Conservation (phyloP, 2,329 filamentous ascomycete species). For the Fusarium sp. region DNA sequence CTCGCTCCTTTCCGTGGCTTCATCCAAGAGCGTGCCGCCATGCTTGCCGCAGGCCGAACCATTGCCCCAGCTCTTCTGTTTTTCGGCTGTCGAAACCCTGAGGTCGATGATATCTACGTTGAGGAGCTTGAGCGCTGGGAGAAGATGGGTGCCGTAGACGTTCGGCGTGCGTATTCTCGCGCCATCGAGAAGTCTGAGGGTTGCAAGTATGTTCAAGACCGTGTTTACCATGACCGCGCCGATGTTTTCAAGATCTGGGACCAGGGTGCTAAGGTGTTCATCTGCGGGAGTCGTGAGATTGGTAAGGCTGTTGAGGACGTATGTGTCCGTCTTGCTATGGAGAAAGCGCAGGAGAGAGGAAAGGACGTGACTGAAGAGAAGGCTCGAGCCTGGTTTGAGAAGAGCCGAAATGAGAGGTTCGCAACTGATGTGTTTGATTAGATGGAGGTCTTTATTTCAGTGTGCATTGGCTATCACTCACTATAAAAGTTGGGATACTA, state of each 20-base stretch:
- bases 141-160: constrained; percentile 60
- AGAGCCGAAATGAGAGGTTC: constrained; percentile 66
- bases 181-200: constrained; percentile 59
- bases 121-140: constrained; percentile 72
- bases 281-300: constrained; percentile 72
- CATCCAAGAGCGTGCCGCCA: constrained; percentile 70
- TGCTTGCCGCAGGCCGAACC: constrained; percentile 62
- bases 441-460: not conserved
- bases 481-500: too few relatives aligned
- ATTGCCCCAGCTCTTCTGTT: constrained; percentile 75
- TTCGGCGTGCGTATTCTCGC: constrained; percentile 69
- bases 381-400: constrained; percentile 63
- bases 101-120: constrained; percentile 70
- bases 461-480: too few relatives aligned
- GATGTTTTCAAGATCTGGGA: constrained; percentile 57
- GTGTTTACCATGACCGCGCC: constrained; percentile 54
- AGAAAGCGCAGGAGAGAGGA: constrained; percentile 50
- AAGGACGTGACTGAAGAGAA: constrained; percentile 53
- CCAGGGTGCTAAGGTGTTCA: constrained; percentile 68
- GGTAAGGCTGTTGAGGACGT: constrained; percentile 62
- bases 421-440: constrained; percentile 73
- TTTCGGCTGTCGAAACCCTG: constrained; percentile 70
- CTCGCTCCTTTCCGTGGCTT: constrained; percentile 75
- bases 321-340: constrained; percentile 53
- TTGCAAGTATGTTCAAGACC: constrained; percentile 63